These are phyloP conservation scores for Omphalotus olearius DNA, from an alignment of 1,284 basidiomycete genomes.

Conservation along the genomic window DNA sequence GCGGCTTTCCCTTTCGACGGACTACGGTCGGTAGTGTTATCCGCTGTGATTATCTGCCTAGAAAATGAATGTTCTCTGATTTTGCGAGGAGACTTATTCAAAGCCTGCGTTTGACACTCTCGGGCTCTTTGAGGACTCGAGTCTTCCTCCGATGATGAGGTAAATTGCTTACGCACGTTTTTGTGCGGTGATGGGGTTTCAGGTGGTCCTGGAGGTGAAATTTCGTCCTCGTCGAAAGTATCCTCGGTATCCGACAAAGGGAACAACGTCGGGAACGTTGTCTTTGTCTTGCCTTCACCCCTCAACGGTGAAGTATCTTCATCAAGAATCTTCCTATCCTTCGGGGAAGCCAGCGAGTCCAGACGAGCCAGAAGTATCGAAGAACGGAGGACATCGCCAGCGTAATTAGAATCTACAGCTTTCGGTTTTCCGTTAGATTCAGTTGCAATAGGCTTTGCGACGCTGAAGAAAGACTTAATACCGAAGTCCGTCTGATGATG, in stretches of 20 bases:
- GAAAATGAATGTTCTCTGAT: constrained; percentile 9
- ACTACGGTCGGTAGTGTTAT: background rate
- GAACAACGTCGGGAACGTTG: constrained; percentile 3
- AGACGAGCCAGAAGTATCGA: background rate
- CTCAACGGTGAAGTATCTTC: background rate
- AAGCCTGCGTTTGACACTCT: background rate
- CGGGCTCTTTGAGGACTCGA: background rate
- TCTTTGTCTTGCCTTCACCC: background rate
- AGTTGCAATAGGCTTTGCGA: background rate
- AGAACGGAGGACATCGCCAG: background rate
- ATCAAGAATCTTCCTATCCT: background rate
- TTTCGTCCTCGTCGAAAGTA: background rate
- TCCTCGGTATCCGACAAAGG: background rate
- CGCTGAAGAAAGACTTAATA: background rate
- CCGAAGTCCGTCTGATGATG: background rate
- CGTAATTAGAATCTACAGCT: background rate
- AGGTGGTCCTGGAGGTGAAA: constrained; percentile 7
- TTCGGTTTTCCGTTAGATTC: constrained; percentile 7
- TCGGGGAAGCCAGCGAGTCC: background rate
- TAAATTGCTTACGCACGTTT: background rate
- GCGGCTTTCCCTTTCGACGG: background rate
- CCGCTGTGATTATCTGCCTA: background rate
- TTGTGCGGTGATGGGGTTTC: constrained; percentile 11
- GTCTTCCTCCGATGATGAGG: constrained; percentile 6
- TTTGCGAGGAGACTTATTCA: constrained; percentile 13